Evolutionary conservation across 306 rosid species (phyloP).

Genomic region (Dryas octopetala): DNA sequence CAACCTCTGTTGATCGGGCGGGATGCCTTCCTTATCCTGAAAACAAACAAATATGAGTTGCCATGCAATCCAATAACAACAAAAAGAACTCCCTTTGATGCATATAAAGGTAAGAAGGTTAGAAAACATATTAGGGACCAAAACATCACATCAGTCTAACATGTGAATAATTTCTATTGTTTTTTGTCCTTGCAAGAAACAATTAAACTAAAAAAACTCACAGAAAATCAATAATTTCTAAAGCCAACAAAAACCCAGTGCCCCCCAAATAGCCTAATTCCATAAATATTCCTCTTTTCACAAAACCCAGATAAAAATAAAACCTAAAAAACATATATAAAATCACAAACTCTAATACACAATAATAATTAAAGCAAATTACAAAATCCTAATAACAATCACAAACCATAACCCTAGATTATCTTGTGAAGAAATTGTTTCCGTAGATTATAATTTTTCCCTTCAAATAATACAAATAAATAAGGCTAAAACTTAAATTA

Average conservation of each 20-base stretch:
- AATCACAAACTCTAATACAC: not conserved
- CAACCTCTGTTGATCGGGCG: constrained; percentile 95
- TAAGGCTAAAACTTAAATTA: not conserved
- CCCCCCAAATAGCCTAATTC: not conserved
- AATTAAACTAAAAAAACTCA: not conserved
- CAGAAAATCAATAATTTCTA: not conserved
- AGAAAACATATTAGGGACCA: not conserved
- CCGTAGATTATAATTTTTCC: not conserved
- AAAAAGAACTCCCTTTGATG: not conserved
- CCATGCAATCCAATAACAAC: not conserved
- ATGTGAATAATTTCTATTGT: not conserved
- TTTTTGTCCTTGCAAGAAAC: not conserved
- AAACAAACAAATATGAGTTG: constrained; percentile 2
- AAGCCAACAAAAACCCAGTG: not conserved
- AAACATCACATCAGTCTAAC: not conserved
- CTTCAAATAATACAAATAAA: not conserved
- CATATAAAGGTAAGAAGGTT: not conserved
- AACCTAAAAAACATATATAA: not conserved
- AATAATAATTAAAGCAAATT: not conserved
- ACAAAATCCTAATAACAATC: not conserved
- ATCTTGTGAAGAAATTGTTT: not conserved
- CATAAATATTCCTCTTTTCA: not conserved
- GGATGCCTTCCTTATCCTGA: constrained; percentile 98
- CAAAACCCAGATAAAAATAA: not conserved
- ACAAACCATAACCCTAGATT: not conserved